phyloP scores from a whole-genome alignment of 2,329 filamentous ascomycete species.

The Leptographium flavum region DNA sequence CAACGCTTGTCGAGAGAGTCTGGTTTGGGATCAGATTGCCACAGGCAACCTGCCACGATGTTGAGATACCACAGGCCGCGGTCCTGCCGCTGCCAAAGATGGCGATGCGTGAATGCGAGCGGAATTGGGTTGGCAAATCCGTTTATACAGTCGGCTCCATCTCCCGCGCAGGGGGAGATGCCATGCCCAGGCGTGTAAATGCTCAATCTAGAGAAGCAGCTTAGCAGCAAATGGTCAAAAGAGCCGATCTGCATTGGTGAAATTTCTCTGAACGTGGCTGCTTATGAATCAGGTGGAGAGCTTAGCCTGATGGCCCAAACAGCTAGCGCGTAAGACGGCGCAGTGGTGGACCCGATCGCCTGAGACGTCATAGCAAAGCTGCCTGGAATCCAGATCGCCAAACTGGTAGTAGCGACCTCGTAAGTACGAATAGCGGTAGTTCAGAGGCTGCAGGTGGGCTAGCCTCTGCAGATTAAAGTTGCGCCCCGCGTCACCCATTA shows the following conservation, averaged over 20 bases:
- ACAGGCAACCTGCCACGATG: slow-evolving; percentile 1
- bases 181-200: too few relatives aligned
- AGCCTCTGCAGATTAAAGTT: not conserved
- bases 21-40: not conserved
- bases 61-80: not conserved
- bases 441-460: too few relatives aligned
- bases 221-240: too few relatives aligned
- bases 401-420: not conserved
- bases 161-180: too few relatives aligned
- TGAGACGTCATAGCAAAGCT: not conserved
- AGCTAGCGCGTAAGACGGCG: not conserved
- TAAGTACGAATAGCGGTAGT: too few relatives aligned
- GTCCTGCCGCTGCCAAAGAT: not conserved
- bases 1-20: slow-evolving; percentile 11
- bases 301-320: too few relatives aligned
- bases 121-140: too few relatives aligned
- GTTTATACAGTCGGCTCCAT: too few relatives aligned
- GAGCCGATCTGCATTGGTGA: too few relatives aligned
- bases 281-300: too few relatives aligned
- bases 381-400: not conserved
- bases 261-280: too few relatives aligned
- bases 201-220: too few relatives aligned
- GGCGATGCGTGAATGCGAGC: not conserved
- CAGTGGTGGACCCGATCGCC: not conserved
- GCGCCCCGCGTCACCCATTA: not conserved